Base-by-base conservation (phyloP, 2,329 filamentous ascomycete genomes). In the Colletotrichum tamarilloi region DNA sequence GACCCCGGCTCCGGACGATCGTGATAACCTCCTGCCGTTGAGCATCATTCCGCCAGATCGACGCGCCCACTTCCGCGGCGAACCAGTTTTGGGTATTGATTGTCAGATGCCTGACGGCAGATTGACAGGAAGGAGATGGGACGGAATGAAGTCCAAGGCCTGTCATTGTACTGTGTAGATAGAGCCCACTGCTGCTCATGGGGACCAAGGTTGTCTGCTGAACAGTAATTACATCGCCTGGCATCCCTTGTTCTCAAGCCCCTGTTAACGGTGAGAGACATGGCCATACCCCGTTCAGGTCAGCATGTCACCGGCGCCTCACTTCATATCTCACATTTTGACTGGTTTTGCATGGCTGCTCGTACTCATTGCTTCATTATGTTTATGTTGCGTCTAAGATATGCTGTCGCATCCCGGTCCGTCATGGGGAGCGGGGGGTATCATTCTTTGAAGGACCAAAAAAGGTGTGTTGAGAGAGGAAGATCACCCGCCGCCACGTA, bases 331-430 rank as follows among this genome's bases (percentile, higher is more conserved):
- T 24, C 28, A 56, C 4, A 30, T 28, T n/a, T 16, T 19, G 26
- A 6, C 35, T 24, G 11, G 26, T 57, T 57, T 35, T 24, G 28
- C 26, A 6, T 32, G 22, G 11, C 7, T 65, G 32, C n/a, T 53
- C 55, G n/a, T 66, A 57, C 19, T 71, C 71, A 30, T 73, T 71
- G 60, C 71, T 71, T 73, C 71, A 66, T 73, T 73, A 73, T 57
- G 28, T 73, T 57, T 59, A 66, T 71, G 57, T 67, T 73, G 68
- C 71, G 49, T 73, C 62, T 73, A 66, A 38, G 53, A 68, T 30
- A 35, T 68, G 58, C 42, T 59, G 55, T 66, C 68, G 68, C 67
- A 73, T 70, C 67, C 71, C 71, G 67, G 55, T 52, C 67, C 71
- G 38, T 55, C 16, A 58, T 38, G 52, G 68, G 68, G 63, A 22